Evolutionary conservation across 805 yeast species (phyloP).

Genomic region (Phaffomyces antillensis): DNA sequence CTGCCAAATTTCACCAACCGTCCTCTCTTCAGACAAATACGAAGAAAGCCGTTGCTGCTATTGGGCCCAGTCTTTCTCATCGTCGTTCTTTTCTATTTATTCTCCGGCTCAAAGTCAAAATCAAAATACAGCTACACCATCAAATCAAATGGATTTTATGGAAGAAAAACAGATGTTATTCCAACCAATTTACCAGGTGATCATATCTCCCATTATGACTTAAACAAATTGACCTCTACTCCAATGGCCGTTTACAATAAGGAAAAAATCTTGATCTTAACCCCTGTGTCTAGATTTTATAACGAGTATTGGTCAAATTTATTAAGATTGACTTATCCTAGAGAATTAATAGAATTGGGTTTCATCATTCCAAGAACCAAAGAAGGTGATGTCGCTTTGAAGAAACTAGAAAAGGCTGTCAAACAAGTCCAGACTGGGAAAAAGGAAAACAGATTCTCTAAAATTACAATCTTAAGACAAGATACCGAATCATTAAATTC

Average conservation of each 20-base stretch:
- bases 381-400: conserved; percentile 77
- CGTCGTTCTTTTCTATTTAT: conserved; percentile 33
- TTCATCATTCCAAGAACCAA: conserved; percentile 80
- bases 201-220: conserved; percentile 76
- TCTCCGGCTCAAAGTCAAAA: conserved; percentile 29
- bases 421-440: conserved; percentile 62
- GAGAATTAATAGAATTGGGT: conserved; percentile 78
- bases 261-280: conserved; percentile 78
- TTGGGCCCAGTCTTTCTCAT: conserved; percentile 41
- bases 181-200: conserved; percentile 60
- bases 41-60: conserved; percentile 48
- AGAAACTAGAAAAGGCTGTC: conserved; percentile 65
- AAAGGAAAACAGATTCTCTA: conserved; percentile 61
- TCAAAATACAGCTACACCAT: conserved; percentile 23
- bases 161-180: conserved; percentile 45
- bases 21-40: conserved; percentile 42
- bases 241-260: conserved; percentile 64
- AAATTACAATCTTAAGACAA: conserved; percentile 85
- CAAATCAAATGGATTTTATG: conserved; percentile 24
- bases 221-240: conserved; percentile 70
- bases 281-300: conserved; percentile 87
- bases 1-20: conserved; percentile 22
- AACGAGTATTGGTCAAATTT: conserved; percentile 86
- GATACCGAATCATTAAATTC: conserved; percentile 72
- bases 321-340: conserved; percentile 69